Percentiles rank a stretch among this genome's conserved stretches.
Evolutionary conservation across 345 rosid species (phyloP).

Genomic region (Heritiera littoralis): DNA sequence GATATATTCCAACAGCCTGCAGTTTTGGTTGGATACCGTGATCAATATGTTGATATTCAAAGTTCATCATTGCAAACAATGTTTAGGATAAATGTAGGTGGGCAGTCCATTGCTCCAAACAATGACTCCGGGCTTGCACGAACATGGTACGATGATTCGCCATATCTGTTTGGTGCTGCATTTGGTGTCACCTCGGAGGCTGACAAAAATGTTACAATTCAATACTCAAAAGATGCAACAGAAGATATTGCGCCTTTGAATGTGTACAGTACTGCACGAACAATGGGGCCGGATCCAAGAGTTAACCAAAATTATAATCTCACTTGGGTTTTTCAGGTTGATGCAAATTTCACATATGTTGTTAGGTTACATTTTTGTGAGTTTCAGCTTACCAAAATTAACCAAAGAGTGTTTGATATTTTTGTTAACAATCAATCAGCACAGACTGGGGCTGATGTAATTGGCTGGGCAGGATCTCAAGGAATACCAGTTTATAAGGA

Average conservation of each 20-base stretch:
- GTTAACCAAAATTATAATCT: slow-evolving; percentile 45
- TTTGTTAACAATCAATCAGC: slow-evolving; percentile 53
- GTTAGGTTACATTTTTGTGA: slow-evolving; percentile 68
- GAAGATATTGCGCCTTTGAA: slow-evolving; percentile 43
- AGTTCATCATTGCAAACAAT: slow-evolving; percentile 48
- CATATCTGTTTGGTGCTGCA: slow-evolving; percentile 43
- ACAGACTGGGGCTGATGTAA: slow-evolving; percentile 44
- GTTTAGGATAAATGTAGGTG: slow-evolving; percentile 58
- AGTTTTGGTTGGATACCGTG: slow-evolving; percentile 39
- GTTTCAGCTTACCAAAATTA: slow-evolving; percentile 28
- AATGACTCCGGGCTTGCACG: slow-evolving; percentile 47
- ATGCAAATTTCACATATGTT: slow-evolving; percentile 54
- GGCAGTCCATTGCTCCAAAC: slow-evolving; percentile 40
- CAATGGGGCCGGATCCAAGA: slow-evolving; percentile 44
- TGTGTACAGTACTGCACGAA: slow-evolving; percentile 46
- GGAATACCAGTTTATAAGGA: slow-evolving; percentile 54
- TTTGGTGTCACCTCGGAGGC: slow-evolving; percentile 36
- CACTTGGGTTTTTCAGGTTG: slow-evolving; percentile 61
- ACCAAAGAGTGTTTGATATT: slow-evolving; percentile 55
- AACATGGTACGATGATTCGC: slow-evolving; percentile 63
- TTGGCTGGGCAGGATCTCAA: slow-evolving; percentile 43
- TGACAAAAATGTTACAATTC: slow-evolving; percentile 21
- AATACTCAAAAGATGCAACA: slow-evolving; percentile 25
- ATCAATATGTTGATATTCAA: slow-evolving; percentile 26
- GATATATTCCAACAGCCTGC: slow-evolving; percentile 38